Evolutionary conservation across 192 early-diverging fungal genomes (phyloP), one percentile per base, ranked within the genome.

Genomic region (Lobosporangium transversale): DNA sequence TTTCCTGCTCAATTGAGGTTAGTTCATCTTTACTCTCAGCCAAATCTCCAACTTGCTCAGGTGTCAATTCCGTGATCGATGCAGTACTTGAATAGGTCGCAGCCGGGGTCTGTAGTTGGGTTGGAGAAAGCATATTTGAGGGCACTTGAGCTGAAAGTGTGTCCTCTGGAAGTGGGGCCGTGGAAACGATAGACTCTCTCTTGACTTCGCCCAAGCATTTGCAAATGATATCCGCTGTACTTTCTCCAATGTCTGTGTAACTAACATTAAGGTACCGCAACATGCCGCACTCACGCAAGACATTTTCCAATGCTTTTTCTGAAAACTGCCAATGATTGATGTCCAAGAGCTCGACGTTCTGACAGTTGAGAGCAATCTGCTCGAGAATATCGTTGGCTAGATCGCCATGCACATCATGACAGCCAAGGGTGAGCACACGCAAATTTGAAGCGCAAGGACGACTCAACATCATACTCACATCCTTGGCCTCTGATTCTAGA

Each of bases 321-420:
- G 73, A 76, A 45, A 76, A 76, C 50, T 76, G 73, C 73, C 73
- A 76, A 36, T 76, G 73, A n/a, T 76, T 76, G 12, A 76, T 40
- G 45, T 76, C 73, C 59, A 76, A 45, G 20, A 76, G 31, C 40
- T 76, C 73, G 53, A 76, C 58, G 40, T 76, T 66, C 8, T 53
- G 50, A 32, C 73, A 76, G 18, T 76, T 76, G 17, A 55, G 43
- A 3, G 73, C 64, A 53, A 76, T 76, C 20, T 76, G 73, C 17
- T 67, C 73, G 36, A 76, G 40, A 21, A 76, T 76, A 23, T 76
- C 59, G 37, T 67, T 76, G 7, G 73, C 64, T 18, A 76, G 53
- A 35, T 66, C 64, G 3, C 73, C 73, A 24, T 76, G 73, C 12
- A 76, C 64, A 20, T 76, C 73, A 24, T 76, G 73, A 24, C 73